Evolutionary conservation across 148 eudicot genomes (phyloP), one percentile per base, ranked within the genome.

Genomic region (Cornus controversa): DNA sequence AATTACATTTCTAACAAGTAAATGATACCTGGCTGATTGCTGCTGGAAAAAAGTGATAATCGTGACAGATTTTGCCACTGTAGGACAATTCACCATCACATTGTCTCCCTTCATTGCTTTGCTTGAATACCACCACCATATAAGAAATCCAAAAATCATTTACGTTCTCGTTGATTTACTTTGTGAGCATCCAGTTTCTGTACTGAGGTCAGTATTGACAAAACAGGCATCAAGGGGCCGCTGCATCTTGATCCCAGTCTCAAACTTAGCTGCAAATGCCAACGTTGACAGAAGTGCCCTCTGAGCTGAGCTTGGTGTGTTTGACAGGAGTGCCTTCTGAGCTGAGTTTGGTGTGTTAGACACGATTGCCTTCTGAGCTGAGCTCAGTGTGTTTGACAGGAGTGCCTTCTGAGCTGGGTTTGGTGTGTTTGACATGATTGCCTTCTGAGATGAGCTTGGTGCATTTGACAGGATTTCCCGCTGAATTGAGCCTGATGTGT

Each of bases 241-340:
- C 15, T 50, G 18, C 82, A 40, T 77, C 86, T 85, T 91, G 18
- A 87, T 81, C 34, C 77, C 76, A 69, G 94, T 80, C 64, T 90
- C 89, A 28, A 74, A 82, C 78, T 83, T 84, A 16, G 88, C 87
- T 13, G 96, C 98, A 74, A 91, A 87, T 72, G 94, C 88, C 29
- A 92, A 82, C 16, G 93, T 85, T 18, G 96, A 91, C 53, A 66
- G 80, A 60, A 90, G 90, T n/a, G 80, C 68, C 78, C 72, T 91
- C 40, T 86, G 87, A 74, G 87, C 79, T 23, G 86, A 71, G 82
- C 78, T 76, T 20, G 85, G 66, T 36, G 76, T 76, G 71, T 78
- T 82, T n/a, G 80, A 75, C 25, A 84, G 66, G 63, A 69, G 22
- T 14, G 80, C 64, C 31, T 72, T 77, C 80, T 72, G 79, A 31